Evolutionary conservation across 1,284 basidiomycete species (phyloP).

Genomic region (Trametes sp.): DNA sequence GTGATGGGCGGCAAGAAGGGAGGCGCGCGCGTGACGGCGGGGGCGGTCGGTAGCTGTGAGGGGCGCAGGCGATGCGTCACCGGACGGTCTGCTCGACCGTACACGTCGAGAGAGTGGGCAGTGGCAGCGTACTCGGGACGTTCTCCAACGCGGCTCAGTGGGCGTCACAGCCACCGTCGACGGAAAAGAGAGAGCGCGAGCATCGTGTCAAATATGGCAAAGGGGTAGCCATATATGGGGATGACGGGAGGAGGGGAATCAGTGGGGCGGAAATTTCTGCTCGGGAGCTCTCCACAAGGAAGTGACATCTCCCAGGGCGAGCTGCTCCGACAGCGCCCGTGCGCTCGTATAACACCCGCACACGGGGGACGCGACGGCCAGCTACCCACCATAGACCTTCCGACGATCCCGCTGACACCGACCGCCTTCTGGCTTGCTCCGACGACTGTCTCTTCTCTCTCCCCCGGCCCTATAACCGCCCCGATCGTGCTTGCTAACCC

Average conservation of each 20-base stretch:
- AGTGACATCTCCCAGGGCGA: not conserved
- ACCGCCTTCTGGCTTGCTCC: conserved; percentile 3
- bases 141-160: not conserved
- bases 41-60: not conserved
- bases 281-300: not conserved
- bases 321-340: not conserved
- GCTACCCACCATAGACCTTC: not conserved
- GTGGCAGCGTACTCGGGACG: no score
- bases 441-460: conserved; percentile 4
- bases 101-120: not conserved
- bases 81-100: not conserved
- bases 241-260: not conserved
- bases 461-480: not conserved
- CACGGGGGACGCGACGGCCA: not conserved
- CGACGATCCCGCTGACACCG: conserved; percentile 1
- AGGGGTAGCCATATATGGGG: not conserved
- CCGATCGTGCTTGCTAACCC: conserved; percentile 6
- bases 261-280: not conserved
- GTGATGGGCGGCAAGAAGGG: not conserved
- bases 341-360: not conserved
- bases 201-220: not conserved
- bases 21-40: not conserved
- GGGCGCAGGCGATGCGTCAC: not conserved
- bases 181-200: not conserved
- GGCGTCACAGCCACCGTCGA: not conserved